phyloP scores from a whole-genome alignment of 495 filamentous ascomycete genomes.

The Bacidia rubella region DNA sequence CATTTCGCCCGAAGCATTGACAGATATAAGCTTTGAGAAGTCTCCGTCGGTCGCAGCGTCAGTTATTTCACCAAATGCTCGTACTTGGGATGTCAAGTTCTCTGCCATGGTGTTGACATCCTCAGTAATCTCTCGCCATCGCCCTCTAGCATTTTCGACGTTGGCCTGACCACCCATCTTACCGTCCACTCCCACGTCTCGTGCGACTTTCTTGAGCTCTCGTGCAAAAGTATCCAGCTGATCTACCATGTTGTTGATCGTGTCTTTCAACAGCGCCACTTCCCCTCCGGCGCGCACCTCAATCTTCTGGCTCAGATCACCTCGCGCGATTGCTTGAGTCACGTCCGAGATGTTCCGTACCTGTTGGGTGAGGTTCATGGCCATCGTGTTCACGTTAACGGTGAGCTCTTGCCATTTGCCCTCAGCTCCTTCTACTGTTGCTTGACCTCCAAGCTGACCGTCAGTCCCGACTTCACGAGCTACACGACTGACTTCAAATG shows the following conservation, averaged over 20 bases:
- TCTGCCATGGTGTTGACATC: constrained; percentile 99
- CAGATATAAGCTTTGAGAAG: constrained; percentile 94
- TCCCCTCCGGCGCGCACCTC: constrained; percentile 92
- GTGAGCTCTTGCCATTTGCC: constrained; percentile 99
- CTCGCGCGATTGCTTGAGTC: constrained; percentile 89
- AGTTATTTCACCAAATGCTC: constrained; percentile 95
- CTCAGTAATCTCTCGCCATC: constrained; percentile 97
- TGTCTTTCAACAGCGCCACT: constrained; percentile 85
- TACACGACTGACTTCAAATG: constrained; percentile 97
- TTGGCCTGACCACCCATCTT: constrained; percentile 99
- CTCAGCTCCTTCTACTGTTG: constrained; percentile 93
- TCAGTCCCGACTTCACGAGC: constrained; percentile 97
- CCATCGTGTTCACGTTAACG: constrained; percentile 81
- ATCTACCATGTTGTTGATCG: constrained; percentile 99
- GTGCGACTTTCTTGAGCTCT: constrained; percentile 88
- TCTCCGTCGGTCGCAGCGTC: constrained; percentile 94
- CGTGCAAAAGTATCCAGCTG: constrained; percentile 93
- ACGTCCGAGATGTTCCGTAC: constrained; percentile 94
- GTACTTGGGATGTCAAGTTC: constrained; percentile 93
- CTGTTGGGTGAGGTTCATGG: constrained; percentile 85
- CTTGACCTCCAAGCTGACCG: constrained; percentile 88
- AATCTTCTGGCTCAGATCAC: constrained; percentile 92
- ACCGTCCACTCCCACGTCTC: constrained; percentile 94
- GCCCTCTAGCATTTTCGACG: constrained; percentile 80
- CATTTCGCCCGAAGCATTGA: constrained; percentile 97